Evolutionary conservation across 2,329 filamentous ascomycete genomes (phyloP), one percentile per base, ranked within the genome.

Genomic region (Teratosphaeriaceae sp.): DNA sequence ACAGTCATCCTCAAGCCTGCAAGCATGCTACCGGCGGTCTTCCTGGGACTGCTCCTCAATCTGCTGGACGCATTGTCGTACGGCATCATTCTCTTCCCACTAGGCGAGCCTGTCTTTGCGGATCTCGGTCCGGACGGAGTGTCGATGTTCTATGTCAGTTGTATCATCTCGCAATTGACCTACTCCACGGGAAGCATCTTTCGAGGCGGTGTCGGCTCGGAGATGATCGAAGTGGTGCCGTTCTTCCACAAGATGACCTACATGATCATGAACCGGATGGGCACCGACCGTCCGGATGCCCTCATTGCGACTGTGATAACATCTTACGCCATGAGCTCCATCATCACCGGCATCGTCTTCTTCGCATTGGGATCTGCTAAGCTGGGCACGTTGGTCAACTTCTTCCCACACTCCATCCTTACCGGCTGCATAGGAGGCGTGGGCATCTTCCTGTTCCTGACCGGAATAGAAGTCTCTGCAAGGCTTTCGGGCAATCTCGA

Each of bases 221-320:
- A 98, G 65, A 82, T 98, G 81, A 98, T 97, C 53, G 92, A 98
- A 67, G 90, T 97, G 1, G 90, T 98, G 1, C 92, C 90, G 0
- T 98, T 98, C 68, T 97, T 98, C 63, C 92, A 98, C 68, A 94
- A 90, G 58, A 98, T 98, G 90, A 89, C 92, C 1, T 81, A 83
- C 50, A 90, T 84, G 22, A 96, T 97, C 59, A 80, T 92, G 52
- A 71, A 73, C 12, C 73, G 77, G 33, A 82, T 98, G 51, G 87
- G 90, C 13, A 79, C 84, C 49, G 81, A 89, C 16, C 81, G 92
- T 20, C 80, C 85, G 1, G 82, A 92, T 55, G 85, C 88, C 2
- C 84, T 98, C 36, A 84, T 96, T 50, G 89, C 92, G 22, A 98
- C 92, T 0, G 95, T 90, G 2, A 95, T 98, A 56, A 81, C 89